Percentiles rank a stretch among this genome's conserved stretches.
Conservation (phyloP, 192 early-diverging fungal species). For the Haplosporangium gracile region DNA sequence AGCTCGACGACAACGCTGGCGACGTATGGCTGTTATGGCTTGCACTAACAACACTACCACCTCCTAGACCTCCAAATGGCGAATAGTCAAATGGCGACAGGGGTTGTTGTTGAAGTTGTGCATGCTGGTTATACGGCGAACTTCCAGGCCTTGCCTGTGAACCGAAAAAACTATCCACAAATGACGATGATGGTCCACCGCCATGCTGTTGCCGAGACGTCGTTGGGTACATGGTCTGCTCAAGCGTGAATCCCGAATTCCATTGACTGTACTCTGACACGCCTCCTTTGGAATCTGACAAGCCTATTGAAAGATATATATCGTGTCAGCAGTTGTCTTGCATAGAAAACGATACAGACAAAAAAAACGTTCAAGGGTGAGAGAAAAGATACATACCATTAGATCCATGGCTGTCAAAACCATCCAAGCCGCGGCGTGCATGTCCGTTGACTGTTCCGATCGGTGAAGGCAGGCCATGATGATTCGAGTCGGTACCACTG, state of each 20-base stretch:
- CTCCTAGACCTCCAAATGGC: conserved; percentile 27
- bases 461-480: conserved; percentile 43
- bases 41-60: neutral
- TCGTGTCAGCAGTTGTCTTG: neutral
- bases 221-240: conserved; percentile 39
- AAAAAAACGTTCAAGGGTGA: neutral
- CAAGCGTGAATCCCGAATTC: conserved; percentile 52
- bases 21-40: neutral
- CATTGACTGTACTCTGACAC: conserved; percentile 54
- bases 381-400: conserved; percentile 29
- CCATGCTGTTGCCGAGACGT: conserved; percentile 18
- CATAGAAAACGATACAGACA: neutral
- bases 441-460: conserved; percentile 51
- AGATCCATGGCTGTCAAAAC: conserved; percentile 31
- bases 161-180: conserved; percentile 50
- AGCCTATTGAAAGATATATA: conserved; percentile 6
- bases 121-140: conserved; percentile 18
- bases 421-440: conserved; percentile 31
- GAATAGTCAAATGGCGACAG: conserved; percentile 37
- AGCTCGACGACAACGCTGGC: neutral
- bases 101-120: conserved; percentile 27
- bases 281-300: conserved; percentile 19
- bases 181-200: conserved; percentile 7
- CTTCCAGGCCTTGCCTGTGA: conserved; percentile 4
- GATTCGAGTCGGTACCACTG: neutral